A percentile compares a stretch with the other conserved stretches of the same genome.
Evolutionary conservation across 768 basidiomycete genomes (phyloP).

Genomic region (Ephemerocybe angulata): DNA sequence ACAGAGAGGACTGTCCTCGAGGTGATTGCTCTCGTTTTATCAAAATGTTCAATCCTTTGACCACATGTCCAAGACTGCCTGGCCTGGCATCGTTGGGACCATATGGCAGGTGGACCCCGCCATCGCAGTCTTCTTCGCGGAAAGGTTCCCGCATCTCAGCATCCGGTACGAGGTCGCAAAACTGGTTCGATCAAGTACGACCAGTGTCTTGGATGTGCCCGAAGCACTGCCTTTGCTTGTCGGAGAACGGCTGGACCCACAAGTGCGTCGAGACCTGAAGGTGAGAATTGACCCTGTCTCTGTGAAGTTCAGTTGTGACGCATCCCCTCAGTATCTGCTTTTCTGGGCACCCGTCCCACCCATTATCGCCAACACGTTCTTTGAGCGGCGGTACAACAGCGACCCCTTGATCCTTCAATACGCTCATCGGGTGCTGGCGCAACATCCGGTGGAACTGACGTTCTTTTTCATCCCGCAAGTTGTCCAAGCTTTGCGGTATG

Average conservation of each 20-base stretch:
- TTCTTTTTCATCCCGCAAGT: constrained; percentile 99
- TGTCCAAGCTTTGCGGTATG: constrained; percentile 91
- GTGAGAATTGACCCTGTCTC: constrained; percentile 34
- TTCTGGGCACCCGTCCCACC: constrained; percentile 90
- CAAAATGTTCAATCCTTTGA: not conserved
- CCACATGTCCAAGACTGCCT: constrained; percentile 43
- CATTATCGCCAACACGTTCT: constrained; percentile 74
- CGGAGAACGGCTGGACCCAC: constrained; percentile 62
- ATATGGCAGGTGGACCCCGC: constrained; percentile 84
- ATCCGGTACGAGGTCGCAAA: constrained; percentile 72
- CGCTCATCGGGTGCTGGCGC: constrained; percentile 90
- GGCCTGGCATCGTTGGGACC: constrained; percentile 65
- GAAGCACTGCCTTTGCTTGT: constrained; percentile 81
- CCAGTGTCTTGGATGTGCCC: constrained; percentile 65
- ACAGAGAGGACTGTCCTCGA: constrained; percentile 56
- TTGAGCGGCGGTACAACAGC: constrained; percentile 78
- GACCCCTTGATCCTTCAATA: constrained; percentile 91
- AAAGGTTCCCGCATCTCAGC: constrained; percentile 73
- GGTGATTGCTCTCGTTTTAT: constrained; percentile 35
- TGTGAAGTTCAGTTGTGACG: not conserved
- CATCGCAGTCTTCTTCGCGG: constrained; percentile 77
- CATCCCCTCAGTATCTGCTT: constrained; percentile 62
- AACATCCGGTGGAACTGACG: constrained; percentile 90
- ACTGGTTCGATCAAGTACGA: constrained; percentile 69
- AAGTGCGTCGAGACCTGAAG: constrained; percentile 67